Percentiles rank a stretch among this genome's conserved stretches.
These are phyloP conservation scores for Afroboletus lepidellus DNA, from an alignment of 1,284 basidiomycete species.

Conservation along the genomic window DNA sequence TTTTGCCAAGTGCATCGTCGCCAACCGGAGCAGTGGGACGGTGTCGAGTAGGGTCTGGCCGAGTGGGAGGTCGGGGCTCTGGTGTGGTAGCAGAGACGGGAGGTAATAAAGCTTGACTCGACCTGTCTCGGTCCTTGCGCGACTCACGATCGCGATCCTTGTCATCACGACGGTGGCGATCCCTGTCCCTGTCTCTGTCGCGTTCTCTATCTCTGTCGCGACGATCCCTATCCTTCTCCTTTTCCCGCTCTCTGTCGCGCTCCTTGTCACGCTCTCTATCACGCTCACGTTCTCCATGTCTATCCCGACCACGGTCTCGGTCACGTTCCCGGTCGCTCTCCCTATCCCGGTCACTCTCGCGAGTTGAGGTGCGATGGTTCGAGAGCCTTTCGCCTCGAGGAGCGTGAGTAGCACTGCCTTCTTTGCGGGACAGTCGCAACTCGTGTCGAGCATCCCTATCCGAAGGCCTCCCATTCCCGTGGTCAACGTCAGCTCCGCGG, in stretches of 20 bases:
- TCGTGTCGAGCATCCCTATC: conserved; percentile 50
- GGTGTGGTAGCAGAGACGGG: conserved; percentile 24
- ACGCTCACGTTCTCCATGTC: conserved; percentile 45
- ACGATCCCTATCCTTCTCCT: conserved; percentile 41
- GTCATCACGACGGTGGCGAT: conserved; percentile 37
- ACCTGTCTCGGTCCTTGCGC: conserved; percentile 52
- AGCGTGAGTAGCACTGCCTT: conserved; percentile 48
- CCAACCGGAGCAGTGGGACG: conserved; percentile 40
- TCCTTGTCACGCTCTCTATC: conserved; percentile 42
- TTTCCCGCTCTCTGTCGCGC: conserved; percentile 40
- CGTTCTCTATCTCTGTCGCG: conserved; percentile 44
- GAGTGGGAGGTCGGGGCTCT: conserved; percentile 57
- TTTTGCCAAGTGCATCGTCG: conserved; percentile 66
- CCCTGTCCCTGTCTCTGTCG: conserved; percentile 39
- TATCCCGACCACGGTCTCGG: conserved; percentile 45
- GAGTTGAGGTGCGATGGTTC: conserved; percentile 36
- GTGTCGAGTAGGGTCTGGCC: conserved; percentile 59
- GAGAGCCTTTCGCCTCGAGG: conserved; percentile 43
- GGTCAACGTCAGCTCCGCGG: conserved; percentile 44
- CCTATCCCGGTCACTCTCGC: conserved; percentile 40
- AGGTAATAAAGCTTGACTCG: conserved; percentile 34
- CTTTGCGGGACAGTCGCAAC: conserved; percentile 37
- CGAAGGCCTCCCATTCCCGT: conserved; percentile 49
- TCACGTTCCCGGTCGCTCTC: conserved; percentile 48
- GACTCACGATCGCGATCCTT: conserved; percentile 43